Base-by-base conservation (phyloP, 1,284 basidiomycete genomes). In the Sanghuangporus sanghuang region DNA sequence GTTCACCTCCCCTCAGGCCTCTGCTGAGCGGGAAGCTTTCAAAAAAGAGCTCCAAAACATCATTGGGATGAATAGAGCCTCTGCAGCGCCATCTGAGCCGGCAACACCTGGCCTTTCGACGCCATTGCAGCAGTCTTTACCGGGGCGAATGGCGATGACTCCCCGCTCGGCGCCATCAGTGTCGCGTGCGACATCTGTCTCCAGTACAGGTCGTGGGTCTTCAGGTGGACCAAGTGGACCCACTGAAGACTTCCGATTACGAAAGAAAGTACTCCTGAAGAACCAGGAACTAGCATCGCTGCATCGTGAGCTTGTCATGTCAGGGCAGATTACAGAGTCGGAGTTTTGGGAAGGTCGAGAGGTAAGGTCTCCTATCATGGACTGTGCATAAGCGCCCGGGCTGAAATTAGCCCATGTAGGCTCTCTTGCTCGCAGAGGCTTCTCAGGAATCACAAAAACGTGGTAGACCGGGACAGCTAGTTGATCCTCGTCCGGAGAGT, bases 281-380 rank as follows among this genome's bases (percentile, higher is more conserved):
- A 86, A 89, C 67, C 82, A 90, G 0, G 89, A 92, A 60, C 80
- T 97, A 59, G 86, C 87, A 35, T 74, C 82, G 16, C 78, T 98
- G 56, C 94, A 97, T 73, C 84, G 86, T 42, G 92, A 95, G 63
- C 83, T 98, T 64, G 95, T 97, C 42, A 85, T 94, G 72, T 82
- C 81, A 8, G 88, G 87, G 32, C 90, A 94, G 68, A 92, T 97
- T 36, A 89, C 89, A 2, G 95, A 98, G 75, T 82, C 86, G 0
- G 95, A 98, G 70, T 98, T 98, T 72, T 98, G 95, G 95, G 93
- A 95, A 66, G 93, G 94, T 27, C 82, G 95, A 73, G 92, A 96
- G 82, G 92, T 95, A 72, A 65, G 75, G 72, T 38, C 63, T 44
- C 40, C 61, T 14, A 35, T 59, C n/a, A 42, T 59, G 58, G 60